phyloP scores from a whole-genome alignment of 495 filamentous ascomycete genomes.

The Aspergillus diversus region DNA sequence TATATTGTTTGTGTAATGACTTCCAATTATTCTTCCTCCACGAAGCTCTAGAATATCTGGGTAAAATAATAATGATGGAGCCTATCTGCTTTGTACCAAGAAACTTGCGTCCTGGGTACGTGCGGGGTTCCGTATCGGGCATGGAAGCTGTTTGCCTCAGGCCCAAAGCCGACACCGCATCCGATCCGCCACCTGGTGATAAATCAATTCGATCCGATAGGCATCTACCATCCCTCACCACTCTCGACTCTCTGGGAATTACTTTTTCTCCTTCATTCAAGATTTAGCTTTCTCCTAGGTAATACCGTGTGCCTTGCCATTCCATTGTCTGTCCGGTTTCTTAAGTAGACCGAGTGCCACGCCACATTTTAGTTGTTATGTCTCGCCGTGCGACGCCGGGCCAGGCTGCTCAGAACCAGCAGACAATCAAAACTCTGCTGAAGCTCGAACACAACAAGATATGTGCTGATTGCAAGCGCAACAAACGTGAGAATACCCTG shows the following conservation, averaged over 20 bases:
- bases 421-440: conserved; percentile 87
- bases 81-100: background rate
- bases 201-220: conserved; percentile 3
- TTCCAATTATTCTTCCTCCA: background rate
- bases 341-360: conserved; percentile 20
- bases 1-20: background rate
- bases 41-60: background rate
- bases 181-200: conserved; percentile 24
- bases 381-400: conserved; percentile 81
- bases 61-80: background rate
- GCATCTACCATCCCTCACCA: background rate
- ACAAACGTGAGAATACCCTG: conserved; percentile 72
- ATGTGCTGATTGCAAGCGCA: conserved; percentile 98
- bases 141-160: conserved; percentile 25
- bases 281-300: conserved; percentile 2
- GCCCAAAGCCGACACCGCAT: conserved; percentile 23
- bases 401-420: conserved; percentile 85
- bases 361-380: conserved; percentile 56
- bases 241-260: background rate
- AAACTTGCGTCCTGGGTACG: conserved; percentile 19
- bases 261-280: conserved; percentile 4
- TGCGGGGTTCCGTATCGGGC: conserved; percentile 20
- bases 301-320: conserved; percentile 9
- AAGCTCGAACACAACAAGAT: conserved; percentile 94
- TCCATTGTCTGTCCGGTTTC: conserved; percentile 4